phyloP scores from a whole-genome alignment of 306 rosid genomes.

The Albizia julibrissin region DNA sequence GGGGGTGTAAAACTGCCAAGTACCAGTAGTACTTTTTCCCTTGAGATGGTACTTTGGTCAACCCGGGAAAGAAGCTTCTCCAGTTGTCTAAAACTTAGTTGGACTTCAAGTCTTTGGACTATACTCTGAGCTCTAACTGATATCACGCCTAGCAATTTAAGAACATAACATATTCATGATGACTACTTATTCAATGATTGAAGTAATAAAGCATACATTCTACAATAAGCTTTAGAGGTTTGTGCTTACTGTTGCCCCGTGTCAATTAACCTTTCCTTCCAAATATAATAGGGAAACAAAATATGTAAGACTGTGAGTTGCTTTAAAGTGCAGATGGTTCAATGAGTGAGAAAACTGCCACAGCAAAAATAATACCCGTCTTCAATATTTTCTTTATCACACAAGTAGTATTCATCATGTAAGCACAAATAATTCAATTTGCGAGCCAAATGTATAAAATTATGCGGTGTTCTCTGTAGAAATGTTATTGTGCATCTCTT shows the following conservation, averaged over 20 bases:
- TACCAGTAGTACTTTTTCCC: neutral
- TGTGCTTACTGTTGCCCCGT: neutral
- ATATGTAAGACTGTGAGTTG: neutral
- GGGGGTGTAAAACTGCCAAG: neutral
- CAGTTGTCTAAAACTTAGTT: neutral
- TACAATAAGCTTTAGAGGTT: neutral
- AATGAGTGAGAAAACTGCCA: neutral
- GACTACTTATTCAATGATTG: neutral
- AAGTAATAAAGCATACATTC: neutral
- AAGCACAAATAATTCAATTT: neutral
- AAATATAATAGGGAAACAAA: neutral
- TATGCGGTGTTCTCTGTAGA: neutral
- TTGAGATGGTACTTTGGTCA: slow-evolving; percentile 22
- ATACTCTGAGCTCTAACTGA: neutral
- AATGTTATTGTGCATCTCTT: neutral
- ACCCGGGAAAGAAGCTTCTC: neutral
- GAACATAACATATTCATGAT: neutral
- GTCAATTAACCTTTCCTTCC: neutral
- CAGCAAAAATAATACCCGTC: neutral
- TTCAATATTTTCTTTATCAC: neutral
- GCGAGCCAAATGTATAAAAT: neutral
- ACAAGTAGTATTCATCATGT: neutral
- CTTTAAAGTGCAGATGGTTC: neutral
- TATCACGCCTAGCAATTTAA: neutral
- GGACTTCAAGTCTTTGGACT: neutral